Conservation (phyloP, 2,329 filamentous ascomycete genomes). For the Colletotrichum shisoi region DNA sequence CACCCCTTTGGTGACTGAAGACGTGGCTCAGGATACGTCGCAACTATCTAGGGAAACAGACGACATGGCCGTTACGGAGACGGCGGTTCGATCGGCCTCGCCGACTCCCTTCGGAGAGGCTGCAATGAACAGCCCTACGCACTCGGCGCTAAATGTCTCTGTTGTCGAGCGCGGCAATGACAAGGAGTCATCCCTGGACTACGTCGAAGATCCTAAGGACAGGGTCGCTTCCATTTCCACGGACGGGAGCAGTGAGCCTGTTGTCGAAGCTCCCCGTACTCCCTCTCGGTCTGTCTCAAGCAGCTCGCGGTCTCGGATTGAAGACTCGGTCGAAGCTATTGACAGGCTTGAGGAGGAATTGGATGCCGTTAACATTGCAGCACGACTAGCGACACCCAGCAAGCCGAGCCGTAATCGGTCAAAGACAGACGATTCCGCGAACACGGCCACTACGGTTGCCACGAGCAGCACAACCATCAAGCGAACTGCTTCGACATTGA, state of each 20-base stretch:
- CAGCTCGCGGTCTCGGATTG: conserved; percentile 59
- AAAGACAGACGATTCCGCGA: neutral
- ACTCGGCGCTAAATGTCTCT: conserved; percentile 2
- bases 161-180: neutral
- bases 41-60: neutral
- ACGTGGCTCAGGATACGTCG: neutral
- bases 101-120: neutral
- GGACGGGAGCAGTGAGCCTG: conserved; percentile 12
- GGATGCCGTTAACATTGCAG: conserved; percentile 59
- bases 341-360: conserved; percentile 69
- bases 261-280: conserved; percentile 11
- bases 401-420: conserved; percentile 22
- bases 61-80: conserved; percentile 34
- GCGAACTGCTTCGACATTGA: conserved; percentile 7
- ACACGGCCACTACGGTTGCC: neutral
- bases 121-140: conserved; percentile 3
- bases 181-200: conserved; percentile 12
- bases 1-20: conserved; percentile 50
- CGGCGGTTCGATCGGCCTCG: conserved; percentile 14
- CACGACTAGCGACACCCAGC: conserved; percentile 48
- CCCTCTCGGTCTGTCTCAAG: conserved; percentile 33
- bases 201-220: conserved; percentile 7
- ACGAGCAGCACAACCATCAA: neutral
- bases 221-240: conserved; percentile 31
- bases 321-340: conserved; percentile 70